Base-by-base conservation (phyloP, 2,329 filamentous ascomycete genomes). In the Xenoacremonium recifei region DNA sequence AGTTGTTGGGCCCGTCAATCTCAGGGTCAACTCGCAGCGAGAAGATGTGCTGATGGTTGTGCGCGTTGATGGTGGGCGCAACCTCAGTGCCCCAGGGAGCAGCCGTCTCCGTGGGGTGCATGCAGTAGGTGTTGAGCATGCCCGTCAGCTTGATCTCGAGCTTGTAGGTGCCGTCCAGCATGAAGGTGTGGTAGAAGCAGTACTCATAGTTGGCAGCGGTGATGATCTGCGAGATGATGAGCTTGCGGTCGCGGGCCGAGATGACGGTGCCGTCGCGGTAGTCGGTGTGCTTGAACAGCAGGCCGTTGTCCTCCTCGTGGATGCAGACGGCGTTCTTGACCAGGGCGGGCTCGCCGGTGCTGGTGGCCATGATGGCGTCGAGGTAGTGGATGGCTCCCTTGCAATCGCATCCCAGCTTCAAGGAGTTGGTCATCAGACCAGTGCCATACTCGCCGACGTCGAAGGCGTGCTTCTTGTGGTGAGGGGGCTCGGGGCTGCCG, bases 281-380 rank as follows among this genome's bases (percentile, higher is more conserved):
- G 59, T 84, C 82, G 5, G 79, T 69, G 57, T 84, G 81, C 62
- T 84, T 84, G 76, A 79, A 84, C 11, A 77, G 68, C 18, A 85
- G 80, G 4, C 82, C 82, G 27, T 70, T 67, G 44, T 70, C 67
- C 44, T 68, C 64, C 48, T 68, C 62, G 69, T 96, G 91, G 53
- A 96, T 91, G 66, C 91, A 96, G 57, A 96, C 88, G 32, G 91
- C 91, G 60, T 96, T 96, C 73, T 95, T 92, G 70, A 96, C 89
- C 3, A 84, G 85, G 12, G 83, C 83, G 16, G 87, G 75, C n/a
- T 79, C 77, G 34, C 91, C 91, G 4, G 81, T 78, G n/a, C 82
- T 77, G 47, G 90, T 91, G 37, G 91, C 87, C 64, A 96, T 95
- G 21, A 86, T 80, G 5, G 89, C 89, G 57, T 95, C 89, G 64